A percentile compares a stretch with the other conserved stretches of the same genome.
Evolutionary conservation across 1,139 yeast species (phyloP).

Genomic region (Groenewaldozyma sp.): DNA sequence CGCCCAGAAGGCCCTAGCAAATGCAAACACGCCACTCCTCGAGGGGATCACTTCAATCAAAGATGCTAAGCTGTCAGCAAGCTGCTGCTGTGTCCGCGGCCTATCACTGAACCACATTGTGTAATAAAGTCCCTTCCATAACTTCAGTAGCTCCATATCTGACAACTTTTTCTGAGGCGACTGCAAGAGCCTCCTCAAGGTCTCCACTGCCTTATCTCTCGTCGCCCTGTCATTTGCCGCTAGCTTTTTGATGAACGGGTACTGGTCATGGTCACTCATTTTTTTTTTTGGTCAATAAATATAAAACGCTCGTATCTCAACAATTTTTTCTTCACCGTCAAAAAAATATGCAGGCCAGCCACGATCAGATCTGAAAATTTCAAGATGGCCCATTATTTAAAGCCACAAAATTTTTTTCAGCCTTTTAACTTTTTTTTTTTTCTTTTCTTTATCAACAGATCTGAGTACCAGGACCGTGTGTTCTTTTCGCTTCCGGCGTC

Average conservation of each 20-base stretch:
- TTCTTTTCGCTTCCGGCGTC: conserved; percentile 1
- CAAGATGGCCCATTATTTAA: no score
- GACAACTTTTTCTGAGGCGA: conserved; percentile 34
- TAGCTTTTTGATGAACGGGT: conserved; percentile 62
- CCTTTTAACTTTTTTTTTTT: conserved; percentile 1
- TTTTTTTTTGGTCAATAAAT: no score
- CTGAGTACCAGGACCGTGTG: neutral
- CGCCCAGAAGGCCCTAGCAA: conserved; percentile 73
- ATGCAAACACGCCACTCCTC: conserved; percentile 39
- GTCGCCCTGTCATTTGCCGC: conserved; percentile 74
- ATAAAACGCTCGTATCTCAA: no score
- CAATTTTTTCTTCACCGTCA: no score
- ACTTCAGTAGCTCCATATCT: conserved; percentile 57
- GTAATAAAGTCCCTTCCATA: conserved; percentile 90
- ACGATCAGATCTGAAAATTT: no score
- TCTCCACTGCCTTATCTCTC: conserved; percentile 66
- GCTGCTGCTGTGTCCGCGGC: conserved; percentile 79
- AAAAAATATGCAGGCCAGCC: no score
- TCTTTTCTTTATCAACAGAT: neutral
- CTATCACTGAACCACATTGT: conserved; percentile 95
- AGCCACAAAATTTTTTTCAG: neutral
- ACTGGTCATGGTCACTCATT: conserved; percentile 8
- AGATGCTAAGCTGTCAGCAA: conserved; percentile 65
- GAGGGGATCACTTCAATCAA: conserved; percentile 37
- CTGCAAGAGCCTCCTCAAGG: conserved; percentile 52